These are phyloP conservation scores for Debaryomyces sp. DNA, from an alignment of 1,139 yeast species.

Conservation along the genomic window DNA sequence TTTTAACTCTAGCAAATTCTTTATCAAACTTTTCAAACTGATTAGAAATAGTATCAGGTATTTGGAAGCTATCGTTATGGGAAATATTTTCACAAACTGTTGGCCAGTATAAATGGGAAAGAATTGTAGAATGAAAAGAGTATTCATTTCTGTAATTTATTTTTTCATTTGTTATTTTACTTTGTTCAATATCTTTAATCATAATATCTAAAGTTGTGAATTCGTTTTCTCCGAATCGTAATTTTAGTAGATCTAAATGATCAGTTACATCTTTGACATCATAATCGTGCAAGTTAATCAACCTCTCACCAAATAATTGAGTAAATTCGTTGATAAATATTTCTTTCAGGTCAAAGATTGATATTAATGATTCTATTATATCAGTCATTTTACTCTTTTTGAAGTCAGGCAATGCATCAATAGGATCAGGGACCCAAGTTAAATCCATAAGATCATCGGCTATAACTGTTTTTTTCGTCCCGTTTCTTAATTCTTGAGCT, in stretches of 20 bases:
- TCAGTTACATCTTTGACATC: constrained; percentile 42
- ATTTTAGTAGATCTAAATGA: constrained; percentile 57
- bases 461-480: constrained; percentile 13
- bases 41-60: constrained; percentile 47
- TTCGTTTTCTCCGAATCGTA: constrained; percentile 67
- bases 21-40: constrained; percentile 46
- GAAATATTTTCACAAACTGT: constrained; percentile 31
- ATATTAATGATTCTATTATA: constrained; percentile 68
- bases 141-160: constrained; percentile 20
- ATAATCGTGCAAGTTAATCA: constrained; percentile 53
- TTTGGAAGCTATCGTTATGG: constrained; percentile 38
- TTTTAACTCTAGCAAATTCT: constrained; percentile 45
- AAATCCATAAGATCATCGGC: constrained; percentile 48
- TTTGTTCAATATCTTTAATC: constrained; percentile 73
- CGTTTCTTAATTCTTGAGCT: constrained; percentile 51
- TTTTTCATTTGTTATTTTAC: constrained; percentile 39
- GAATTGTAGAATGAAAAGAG: constrained; percentile 37
- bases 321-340: constrained; percentile 73
- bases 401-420: constrained; percentile 91
- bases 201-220: constrained; percentile 78
- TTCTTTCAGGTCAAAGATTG: constrained; percentile 80
- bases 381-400: constrained; percentile 65
- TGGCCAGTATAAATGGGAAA: constrained; percentile 59
- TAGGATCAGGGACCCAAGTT: constrained; percentile 87
- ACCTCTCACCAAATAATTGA: constrained; percentile 60